phyloP scores from a whole-genome alignment of 768 basidiomycete species.

The Rhizopogon vesiculosus region DNA sequence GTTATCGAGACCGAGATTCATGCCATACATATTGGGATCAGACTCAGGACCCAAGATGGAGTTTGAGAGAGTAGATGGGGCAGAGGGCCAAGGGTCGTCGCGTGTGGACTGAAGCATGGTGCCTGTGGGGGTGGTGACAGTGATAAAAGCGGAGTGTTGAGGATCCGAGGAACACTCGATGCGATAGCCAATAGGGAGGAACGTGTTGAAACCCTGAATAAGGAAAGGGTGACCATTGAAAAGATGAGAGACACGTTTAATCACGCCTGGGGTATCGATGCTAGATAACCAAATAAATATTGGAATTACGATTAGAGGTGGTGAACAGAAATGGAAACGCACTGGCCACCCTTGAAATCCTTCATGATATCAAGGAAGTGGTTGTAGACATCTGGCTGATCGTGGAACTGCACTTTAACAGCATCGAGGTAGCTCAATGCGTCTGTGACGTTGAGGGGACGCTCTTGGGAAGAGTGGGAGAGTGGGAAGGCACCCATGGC shows the following conservation, averaged over 20 bases:
- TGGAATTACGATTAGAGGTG: background rate
- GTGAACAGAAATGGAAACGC: constrained; percentile 14
- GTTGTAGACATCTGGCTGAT: constrained; percentile 61
- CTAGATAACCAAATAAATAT: constrained; percentile 35
- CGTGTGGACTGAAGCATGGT: constrained; percentile 52
- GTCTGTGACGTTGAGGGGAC: constrained; percentile 58
- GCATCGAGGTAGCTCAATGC: constrained; percentile 61
- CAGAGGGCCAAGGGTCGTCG: constrained; percentile 39
- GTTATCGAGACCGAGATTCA: constrained; percentile 28
- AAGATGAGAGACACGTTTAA: constrained; percentile 88
- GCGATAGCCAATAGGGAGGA: constrained; percentile 89
- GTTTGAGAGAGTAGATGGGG: constrained; percentile 9
- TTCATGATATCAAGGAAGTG: constrained; percentile 68
- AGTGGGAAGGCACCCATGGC: constrained; percentile 19
- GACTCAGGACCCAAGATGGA: constrained; percentile 4
- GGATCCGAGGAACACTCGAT: constrained; percentile 75
- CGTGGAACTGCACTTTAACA: constrained; percentile 56
- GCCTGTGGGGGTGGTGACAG: constrained; percentile 73
- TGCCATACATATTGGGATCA: constrained; percentile 20
- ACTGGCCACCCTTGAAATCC: constrained; percentile 67
- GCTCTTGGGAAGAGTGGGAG: constrained; percentile 20
- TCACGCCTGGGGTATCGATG: constrained; percentile 97
- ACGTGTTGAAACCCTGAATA: constrained; percentile 98
- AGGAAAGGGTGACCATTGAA: constrained; percentile 88
- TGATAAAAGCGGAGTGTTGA: constrained; percentile 63